Conservation (phyloP, 257 asterid species). For the Ocimum tenuiflorum region DNA sequence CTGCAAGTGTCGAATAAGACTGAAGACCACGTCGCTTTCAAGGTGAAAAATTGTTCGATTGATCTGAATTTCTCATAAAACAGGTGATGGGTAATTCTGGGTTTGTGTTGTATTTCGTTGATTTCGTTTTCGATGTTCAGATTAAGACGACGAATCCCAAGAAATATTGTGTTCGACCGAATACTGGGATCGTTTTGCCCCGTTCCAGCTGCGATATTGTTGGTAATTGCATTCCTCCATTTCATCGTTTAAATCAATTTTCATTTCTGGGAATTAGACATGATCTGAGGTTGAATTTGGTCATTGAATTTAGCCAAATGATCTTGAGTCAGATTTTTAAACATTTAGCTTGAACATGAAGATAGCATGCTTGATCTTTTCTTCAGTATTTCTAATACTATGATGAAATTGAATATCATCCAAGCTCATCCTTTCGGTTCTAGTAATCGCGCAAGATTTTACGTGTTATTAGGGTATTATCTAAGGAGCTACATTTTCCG, state of each 20-base stretch:
- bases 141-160: conserved; percentile 67
- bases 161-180: conserved; percentile 78
- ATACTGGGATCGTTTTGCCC: conserved; percentile 67
- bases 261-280: too few species aligned
- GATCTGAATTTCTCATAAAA: conserved; percentile 10
- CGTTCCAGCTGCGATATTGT: conserved; percentile 45
- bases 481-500: background rate
- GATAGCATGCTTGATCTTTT: background rate
- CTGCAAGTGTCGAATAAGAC: conserved; percentile 63
- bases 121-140: conserved; percentile 6
- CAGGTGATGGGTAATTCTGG: background rate
- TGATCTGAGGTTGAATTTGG: too few species aligned
- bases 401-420: background rate
- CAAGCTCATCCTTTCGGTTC: background rate
- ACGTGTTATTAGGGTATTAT: background rate
- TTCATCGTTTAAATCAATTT: background rate
- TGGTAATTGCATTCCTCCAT: conserved; percentile 16
- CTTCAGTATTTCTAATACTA: background rate
- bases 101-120: background rate
- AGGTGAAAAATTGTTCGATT: conserved; percentile 33
- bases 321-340: background rate
- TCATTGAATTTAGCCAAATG: too few species aligned
- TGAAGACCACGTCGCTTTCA: conserved; percentile 67
- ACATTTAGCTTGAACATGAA: background rate
- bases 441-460: too few species aligned